Evolutionary conservation across 164 flowering plant species (phyloP).

Genomic region (Tetrastigma voinierianum): DNA sequence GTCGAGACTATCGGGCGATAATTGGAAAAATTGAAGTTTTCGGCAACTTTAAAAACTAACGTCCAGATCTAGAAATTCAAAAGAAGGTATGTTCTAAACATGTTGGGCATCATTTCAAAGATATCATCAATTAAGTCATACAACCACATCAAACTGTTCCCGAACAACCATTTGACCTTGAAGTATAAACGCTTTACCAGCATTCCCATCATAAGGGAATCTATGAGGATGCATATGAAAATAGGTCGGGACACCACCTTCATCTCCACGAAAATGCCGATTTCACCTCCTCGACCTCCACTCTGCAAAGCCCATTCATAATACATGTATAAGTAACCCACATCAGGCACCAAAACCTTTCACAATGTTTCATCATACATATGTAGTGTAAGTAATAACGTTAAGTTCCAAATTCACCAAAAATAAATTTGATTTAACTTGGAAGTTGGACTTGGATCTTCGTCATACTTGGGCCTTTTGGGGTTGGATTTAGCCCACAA

Average conservation of each 20-base stretch:
- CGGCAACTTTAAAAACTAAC: too few relatives aligned
- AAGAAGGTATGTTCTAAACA: too few relatives aligned
- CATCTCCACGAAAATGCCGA: conserved; percentile 66
- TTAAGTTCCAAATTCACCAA: conserved; percentile 33
- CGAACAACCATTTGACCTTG: conserved; percentile 67
- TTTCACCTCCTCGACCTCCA: conserved; percentile 57
- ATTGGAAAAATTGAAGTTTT: too few relatives aligned
- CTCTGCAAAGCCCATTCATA: conserved; percentile 63
- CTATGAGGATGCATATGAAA: conserved; percentile 61
- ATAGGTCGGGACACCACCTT: conserved; percentile 71
- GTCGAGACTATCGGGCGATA: too few relatives aligned
- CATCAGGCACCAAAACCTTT: conserved; percentile 74
- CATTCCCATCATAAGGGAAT: conserved; percentile 43
- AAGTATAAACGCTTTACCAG: conserved; percentile 37
- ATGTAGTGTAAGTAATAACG: conserved; percentile 62
- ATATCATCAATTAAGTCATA: conserved; percentile 59
- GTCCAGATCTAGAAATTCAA: too few relatives aligned
- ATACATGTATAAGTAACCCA: conserved; percentile 65
- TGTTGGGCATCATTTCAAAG: conserved; percentile 70
- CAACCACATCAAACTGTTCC: conserved; percentile 66
- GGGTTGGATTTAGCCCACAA: too few relatives aligned
- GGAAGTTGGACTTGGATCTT: too few relatives aligned
- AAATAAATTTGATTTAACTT: conserved; percentile 4
- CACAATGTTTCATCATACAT: conserved; percentile 62
- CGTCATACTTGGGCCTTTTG: too few relatives aligned